A percentile compares a stretch with the other conserved stretches of the same genome.
phyloP scores from a whole-genome alignment of 805 yeast species.

The Nadsonia fulvescens region DNA sequence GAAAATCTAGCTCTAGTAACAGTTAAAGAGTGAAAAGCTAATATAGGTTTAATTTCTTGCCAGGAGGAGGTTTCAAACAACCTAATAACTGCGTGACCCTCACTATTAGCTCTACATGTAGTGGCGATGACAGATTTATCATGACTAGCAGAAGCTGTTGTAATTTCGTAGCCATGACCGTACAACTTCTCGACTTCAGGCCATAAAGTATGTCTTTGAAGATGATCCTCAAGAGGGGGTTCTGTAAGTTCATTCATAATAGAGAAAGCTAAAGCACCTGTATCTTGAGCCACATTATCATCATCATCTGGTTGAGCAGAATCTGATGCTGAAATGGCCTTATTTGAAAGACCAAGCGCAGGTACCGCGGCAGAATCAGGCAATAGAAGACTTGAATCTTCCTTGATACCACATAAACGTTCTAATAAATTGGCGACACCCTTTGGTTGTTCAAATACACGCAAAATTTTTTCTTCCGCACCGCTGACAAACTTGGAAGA shows the following conservation, averaged over 20 bases:
- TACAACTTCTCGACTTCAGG: conserved; percentile 90
- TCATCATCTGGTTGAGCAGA: conserved; percentile 29
- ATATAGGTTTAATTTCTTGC: conserved; percentile 39
- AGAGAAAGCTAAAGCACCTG: conserved; percentile 6
- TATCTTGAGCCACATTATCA: conserved; percentile 16
- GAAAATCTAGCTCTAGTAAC: conserved; percentile 72
- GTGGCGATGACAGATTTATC: conserved; percentile 54
- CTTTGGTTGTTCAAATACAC: conserved; percentile 79
- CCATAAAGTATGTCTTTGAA: conserved; percentile 83
- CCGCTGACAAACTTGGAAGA: conserved; percentile 64
- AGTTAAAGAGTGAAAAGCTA: conserved; percentile 64
- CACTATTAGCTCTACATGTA: conserved; percentile 77
- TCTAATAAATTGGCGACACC: conserved; percentile 49
- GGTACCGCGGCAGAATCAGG: conserved; percentile 86
- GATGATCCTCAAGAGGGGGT: conserved; percentile 80
- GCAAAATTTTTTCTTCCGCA: conserved; percentile 84
- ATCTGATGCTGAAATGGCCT: conserved; percentile 27
- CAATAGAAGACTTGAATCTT: conserved; percentile 21
- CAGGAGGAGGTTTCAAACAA: conserved; percentile 44
- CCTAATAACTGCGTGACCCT: conserved; percentile 72
- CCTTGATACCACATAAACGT: conserved; percentile 30
- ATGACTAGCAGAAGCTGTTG: conserved; percentile 56
- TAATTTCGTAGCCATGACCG: conserved; percentile 94
- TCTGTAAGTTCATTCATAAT: conserved; percentile 20
- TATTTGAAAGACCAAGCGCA: conserved; percentile 82